Evolutionary conservation across 1,284 basidiomycete species (phyloP).

Genomic region (Takashimella koratensis): DNA sequence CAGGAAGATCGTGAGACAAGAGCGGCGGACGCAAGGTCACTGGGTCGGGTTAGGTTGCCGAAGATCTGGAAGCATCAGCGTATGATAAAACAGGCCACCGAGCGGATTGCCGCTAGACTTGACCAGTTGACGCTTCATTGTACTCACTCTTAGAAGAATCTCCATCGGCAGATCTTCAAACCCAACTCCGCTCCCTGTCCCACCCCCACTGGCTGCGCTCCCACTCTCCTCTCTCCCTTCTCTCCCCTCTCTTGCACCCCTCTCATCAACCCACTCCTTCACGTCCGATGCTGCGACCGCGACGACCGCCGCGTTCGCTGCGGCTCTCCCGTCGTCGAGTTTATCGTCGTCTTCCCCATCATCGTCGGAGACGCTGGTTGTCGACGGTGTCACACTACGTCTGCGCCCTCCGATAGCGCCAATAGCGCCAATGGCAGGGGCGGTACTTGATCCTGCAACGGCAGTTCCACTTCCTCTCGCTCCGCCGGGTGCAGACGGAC

Average conservation of each 20-base stretch:
- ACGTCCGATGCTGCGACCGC: slow-evolving; percentile 4
- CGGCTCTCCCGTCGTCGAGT: not conserved
- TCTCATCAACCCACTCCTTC: slow-evolving; percentile 9
- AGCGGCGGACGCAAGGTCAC: slow-evolving; percentile 71
- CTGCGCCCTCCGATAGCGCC: not conserved
- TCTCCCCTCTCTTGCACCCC: slow-evolving; percentile 8
- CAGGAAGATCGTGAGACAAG: slow-evolving; percentile 91
- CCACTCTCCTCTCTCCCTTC: slow-evolving; percentile 11
- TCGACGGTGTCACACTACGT: slow-evolving; percentile 16
- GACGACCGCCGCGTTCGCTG: not conserved
- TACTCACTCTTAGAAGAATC: slow-evolving; percentile 58
- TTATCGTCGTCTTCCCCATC: slow-evolving; percentile 15
- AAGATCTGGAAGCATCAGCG: slow-evolving; percentile 61
- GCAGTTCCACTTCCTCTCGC: not conserved
- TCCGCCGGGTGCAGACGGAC: not conserved
- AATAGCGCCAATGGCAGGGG: not conserved
- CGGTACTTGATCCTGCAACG: not conserved
- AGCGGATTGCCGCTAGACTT: too few species aligned
- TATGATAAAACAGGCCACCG: too few species aligned
- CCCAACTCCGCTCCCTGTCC: slow-evolving; percentile 10
- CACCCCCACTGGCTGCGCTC: slow-evolving; percentile 1
- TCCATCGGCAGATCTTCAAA: slow-evolving; percentile 68
- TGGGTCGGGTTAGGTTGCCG: slow-evolving; percentile 69
- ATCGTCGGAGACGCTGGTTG: slow-evolving; percentile 24
- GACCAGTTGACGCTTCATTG: not conserved